Evolutionary conservation across 176 grass and related monocot genomes (phyloP).

Genomic region (Echinochloa phyllopogon): DNA sequence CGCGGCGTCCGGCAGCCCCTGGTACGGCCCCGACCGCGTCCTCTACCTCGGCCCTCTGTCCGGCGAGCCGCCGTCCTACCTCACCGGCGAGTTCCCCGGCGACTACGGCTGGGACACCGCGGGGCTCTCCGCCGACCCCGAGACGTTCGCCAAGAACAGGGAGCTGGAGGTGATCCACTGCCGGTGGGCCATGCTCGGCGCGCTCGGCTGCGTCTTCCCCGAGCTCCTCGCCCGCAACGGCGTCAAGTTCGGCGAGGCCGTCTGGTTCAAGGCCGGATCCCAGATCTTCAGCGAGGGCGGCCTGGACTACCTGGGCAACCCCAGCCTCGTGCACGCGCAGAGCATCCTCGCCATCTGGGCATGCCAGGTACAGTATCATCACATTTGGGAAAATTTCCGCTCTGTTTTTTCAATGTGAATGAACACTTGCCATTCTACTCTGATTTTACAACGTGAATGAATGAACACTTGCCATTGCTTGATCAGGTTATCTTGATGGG

Average conservation of each 20-base stretch:
- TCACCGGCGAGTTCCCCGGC: slow-evolving; percentile 54
- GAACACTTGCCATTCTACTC: too few relatives aligned
- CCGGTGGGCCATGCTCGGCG: slow-evolving; percentile 69
- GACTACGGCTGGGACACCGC: slow-evolving; percentile 65
- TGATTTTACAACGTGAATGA: too few relatives aligned
- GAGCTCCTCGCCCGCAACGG: slow-evolving; percentile 62
- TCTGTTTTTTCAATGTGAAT: too few relatives aligned
- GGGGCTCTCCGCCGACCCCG: slow-evolving; percentile 49
- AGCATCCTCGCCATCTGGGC: slow-evolving; percentile 79
- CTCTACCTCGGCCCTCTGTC: slow-evolving; percentile 59
- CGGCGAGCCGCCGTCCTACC: slow-evolving; percentile 54
- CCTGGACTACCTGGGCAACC: slow-evolving; percentile 69
- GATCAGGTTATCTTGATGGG: slow-evolving; percentile 33
- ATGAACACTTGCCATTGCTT: too few relatives aligned
- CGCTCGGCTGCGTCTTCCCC: slow-evolving; percentile 64
- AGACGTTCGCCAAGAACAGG: slow-evolving; percentile 67
- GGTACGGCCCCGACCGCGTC: slow-evolving; percentile 45
- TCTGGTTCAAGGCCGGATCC: slow-evolving; percentile 69
- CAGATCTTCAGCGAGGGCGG: slow-evolving; percentile 71
- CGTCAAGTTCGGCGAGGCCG: slow-evolving; percentile 59
- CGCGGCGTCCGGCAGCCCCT: slow-evolving; percentile 21
- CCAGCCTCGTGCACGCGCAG: slow-evolving; percentile 64
- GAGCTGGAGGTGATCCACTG: slow-evolving; percentile 65
- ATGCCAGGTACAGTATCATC: slow-evolving; percentile 24
- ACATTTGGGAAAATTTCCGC: too few relatives aligned